phyloP scores from a whole-genome alignment of 2,329 filamentous ascomycete genomes.

The Phialemoniopsis sp. region DNA sequence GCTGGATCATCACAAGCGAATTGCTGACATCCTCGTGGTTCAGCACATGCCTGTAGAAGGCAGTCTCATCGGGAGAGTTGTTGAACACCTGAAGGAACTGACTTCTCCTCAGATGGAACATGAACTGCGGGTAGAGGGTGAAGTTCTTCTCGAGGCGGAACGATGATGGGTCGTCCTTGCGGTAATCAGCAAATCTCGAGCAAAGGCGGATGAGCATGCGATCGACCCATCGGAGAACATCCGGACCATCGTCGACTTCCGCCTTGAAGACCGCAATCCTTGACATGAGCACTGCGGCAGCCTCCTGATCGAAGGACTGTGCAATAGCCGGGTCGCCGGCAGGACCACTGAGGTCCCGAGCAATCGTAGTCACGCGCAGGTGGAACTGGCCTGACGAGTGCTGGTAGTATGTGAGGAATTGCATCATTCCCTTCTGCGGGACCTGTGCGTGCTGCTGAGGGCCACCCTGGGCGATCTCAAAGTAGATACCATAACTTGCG shows the following conservation, averaged over 20 bases:
- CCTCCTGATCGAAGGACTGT: slow-evolving; percentile 97
- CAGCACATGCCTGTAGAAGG: slow-evolving; percentile 96
- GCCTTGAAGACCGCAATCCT: slow-evolving; percentile 98
- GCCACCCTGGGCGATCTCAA: slow-evolving; percentile 94
- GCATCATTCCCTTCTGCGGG: slow-evolving; percentile 91
- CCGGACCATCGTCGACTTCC: slow-evolving; percentile 96
- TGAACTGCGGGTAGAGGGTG: slow-evolving; percentile 97
- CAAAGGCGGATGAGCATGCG: slow-evolving; percentile 96
- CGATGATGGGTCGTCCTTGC: slow-evolving; percentile 95
- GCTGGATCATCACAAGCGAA: slow-evolving; percentile 98
- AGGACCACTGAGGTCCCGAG: slow-evolving; percentile 85
- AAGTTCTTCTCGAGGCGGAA: slow-evolving; percentile 99
- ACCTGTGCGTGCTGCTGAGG: slow-evolving; percentile 76
- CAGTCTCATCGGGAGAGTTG: slow-evolving; percentile 97
- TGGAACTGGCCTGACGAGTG: slow-evolving; percentile 96
- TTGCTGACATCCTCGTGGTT: slow-evolving; percentile 97
- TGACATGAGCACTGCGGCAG: slow-evolving; percentile 97
- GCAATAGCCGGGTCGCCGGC: slow-evolving; percentile 92
- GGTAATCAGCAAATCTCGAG: slow-evolving; percentile 94
- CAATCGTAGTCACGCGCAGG: slow-evolving; percentile 89
- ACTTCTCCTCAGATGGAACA: slow-evolving; percentile 96
- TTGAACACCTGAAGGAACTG: slow-evolving; percentile 99
- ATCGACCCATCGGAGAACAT: slow-evolving; percentile 96
- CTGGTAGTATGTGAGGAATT: slow-evolving; percentile 98
- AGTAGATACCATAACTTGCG: slow-evolving; percentile 93